Evolutionary conservation across 306 rosid genomes (phyloP), one percentile per base, ranked within the genome.

Genomic region (Luffa acutangula): DNA sequence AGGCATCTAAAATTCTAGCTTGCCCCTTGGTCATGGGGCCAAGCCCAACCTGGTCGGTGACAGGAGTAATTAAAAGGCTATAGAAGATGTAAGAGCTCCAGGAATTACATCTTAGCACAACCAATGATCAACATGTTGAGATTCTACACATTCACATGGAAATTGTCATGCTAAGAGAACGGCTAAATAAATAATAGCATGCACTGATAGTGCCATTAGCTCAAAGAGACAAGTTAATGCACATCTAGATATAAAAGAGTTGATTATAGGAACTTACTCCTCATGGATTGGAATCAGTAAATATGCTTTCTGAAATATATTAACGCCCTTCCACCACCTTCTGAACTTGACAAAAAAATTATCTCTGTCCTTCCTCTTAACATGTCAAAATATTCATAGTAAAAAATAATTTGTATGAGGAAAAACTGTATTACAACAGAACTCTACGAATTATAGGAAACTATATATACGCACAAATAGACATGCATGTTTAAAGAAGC

Each of bases 321-420:
- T 88, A 69, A 92, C 91, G 81, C 98, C 97, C 80, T 90, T 95
- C 98, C 98, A 95, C 98, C 98, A 95, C 83, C 97, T 91, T 87
- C 97, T 89, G 82, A 95, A 90, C 92, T 89, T 95, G 80, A 77
- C 77, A 86, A 89, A 94, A 84, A 81, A 83, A 8, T 80, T 60
- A 71, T 85, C 91, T 77, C 82, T 87, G 82, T 85, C 88, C 75
- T 80, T 85, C 75, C 85, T 85, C 98, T 92, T 75, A 78, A 86
- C 81, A 77, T 80, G 82, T 78, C 72, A 84, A 81, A 45, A 79
- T 77, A 83, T 80, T 71, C 67, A 79, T 82, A 76, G 87, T 79
- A 84, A 82, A 78, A n/a, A 60, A 41, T 25, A 49, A 52, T 39
- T 20, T 46, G 33, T 14, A 39, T 49, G 57, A 66, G 33, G 52